Base-by-base conservation (phyloP, 2,329 filamentous ascomycete genomes). In the Fusarium heterosporum region DNA sequence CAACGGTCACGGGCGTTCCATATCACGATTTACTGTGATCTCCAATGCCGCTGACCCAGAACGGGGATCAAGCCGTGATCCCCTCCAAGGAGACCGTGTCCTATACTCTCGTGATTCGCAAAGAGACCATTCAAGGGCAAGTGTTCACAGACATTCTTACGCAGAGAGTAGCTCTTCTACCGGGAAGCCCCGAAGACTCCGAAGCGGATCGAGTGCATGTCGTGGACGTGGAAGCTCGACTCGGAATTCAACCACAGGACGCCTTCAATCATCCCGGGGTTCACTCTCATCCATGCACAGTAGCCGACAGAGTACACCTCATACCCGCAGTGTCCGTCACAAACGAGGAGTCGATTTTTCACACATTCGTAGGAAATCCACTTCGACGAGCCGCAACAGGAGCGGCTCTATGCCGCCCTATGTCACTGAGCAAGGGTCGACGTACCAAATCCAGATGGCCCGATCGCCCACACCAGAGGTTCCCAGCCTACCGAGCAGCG, bases 51-150 rank as follows among this genome's bases (percentile, higher is more conserved):
- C 85, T n/a, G 84, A 85, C 29, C 80, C 80, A 29, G 57, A 54
- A 17, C 41, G 36, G 30, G 55, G 39, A 2, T 86, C 83, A 0
- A 96, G 90, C 77, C 97, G 97, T 71, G 94, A 97, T 75, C 93
- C 93, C 0, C 97, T 91, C 76, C 87, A 92, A 72, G 88, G 91
- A 6, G 93, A 90, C 4, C 84, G 85, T 8, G 76, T 81, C 47
- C 76, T 77, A 36, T 77, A 81, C 34, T 73, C 75, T 9, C 73
- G 71, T 34, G 75, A 81, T 25, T 79, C 81, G 1, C 83, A 87
- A 49, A 83, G 81, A 9, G 85, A 89, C 61, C 88, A 89, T 70
- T 84, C 89, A 29, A 91, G 88, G 70, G 86, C 93, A 50, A 88
- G 87, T 0, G 83, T 96, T 46, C 90, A 93, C 72, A 86, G 88